Evolutionary conservation across 495 filamentous ascomycete genomes (phyloP).

Genomic region (Extremus antarcticus): DNA sequence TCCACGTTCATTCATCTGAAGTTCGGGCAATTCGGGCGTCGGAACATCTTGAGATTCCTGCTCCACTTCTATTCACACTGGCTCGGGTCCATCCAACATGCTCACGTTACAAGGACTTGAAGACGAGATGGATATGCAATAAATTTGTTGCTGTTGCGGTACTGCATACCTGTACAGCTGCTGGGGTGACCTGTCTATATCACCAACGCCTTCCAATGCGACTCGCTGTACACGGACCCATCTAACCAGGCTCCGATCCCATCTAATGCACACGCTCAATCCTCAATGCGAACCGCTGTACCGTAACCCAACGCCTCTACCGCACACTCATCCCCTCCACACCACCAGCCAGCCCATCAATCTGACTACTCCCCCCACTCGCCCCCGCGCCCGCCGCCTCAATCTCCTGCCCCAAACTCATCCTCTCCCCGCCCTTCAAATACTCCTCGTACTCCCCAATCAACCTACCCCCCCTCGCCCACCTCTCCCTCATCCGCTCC

Average conservation of each 20-base stretch:
- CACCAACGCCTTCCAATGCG: too few relatives aligned
- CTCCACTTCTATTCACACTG: not conserved
- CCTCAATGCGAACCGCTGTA: not conserved
- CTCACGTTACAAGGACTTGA: too few relatives aligned
- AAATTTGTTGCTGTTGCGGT: too few relatives aligned
- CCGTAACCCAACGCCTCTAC: not conserved
- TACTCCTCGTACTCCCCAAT: constrained; percentile 79
- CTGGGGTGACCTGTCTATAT: too few relatives aligned
- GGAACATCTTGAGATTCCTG: not conserved
- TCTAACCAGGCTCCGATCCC: too few relatives aligned
- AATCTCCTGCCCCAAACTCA: constrained; percentile 10
- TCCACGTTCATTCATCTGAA: too few relatives aligned
- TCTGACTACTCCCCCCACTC: constrained; percentile 1
- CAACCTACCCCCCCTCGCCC: constrained; percentile 65
- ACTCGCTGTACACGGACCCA: too few relatives aligned
- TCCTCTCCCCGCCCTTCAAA: constrained; percentile 50
- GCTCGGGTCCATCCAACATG: too few relatives aligned
- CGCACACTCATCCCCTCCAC: constrained; percentile 11
- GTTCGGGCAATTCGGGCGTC: not conserved
- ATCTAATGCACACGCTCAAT: not conserved
- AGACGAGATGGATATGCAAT: too few relatives aligned
- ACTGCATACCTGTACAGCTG: too few relatives aligned
- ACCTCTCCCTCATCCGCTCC: constrained; percentile 50
- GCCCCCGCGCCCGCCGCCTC: not conserved
- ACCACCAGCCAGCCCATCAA: constrained; percentile 5